Percentiles rank a stretch among this genome's conserved stretches.
Conservation (phyloP, 2,329 filamentous ascomycete species). For the Phialemonium atrogriseum region DNA sequence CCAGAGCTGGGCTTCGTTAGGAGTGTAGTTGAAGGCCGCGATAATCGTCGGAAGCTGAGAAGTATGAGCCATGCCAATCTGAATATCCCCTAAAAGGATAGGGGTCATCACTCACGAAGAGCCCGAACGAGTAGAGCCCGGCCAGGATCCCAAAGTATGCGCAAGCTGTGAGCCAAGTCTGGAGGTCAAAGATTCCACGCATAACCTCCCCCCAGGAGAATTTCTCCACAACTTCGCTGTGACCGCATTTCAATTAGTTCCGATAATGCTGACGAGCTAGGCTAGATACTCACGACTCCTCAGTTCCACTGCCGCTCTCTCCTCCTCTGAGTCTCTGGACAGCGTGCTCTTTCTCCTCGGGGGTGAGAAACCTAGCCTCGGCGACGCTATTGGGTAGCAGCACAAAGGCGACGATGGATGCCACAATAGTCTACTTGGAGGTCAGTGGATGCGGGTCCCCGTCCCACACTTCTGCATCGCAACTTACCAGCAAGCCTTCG, state of each 20-base stretch:
- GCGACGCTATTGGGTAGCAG: slow-evolving; percentile 1
- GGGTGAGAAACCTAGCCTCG: slow-evolving; percentile 15
- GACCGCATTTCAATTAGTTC: no score
- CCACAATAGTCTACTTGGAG: slow-evolving; percentile 2
- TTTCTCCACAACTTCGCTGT: slow-evolving; percentile 28
- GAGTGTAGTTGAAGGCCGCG: slow-evolving; percentile 32
- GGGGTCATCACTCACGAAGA: slow-evolving; percentile 43
- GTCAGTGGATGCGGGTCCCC: no score
- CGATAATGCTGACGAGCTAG: no score
- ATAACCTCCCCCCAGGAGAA: slow-evolving; percentile 55
- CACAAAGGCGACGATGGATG: neutral
- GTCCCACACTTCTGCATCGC: slow-evolving; percentile 8
- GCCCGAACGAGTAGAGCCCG: slow-evolving; percentile 53
- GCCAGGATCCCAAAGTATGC: slow-evolving; percentile 53
- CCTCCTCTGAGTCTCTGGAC: slow-evolving; percentile 22
- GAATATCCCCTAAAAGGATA: no score
- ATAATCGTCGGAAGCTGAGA: slow-evolving; percentile 55
- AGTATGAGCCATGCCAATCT: neutral
- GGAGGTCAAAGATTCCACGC: slow-evolving; percentile 50
- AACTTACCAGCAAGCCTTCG: neutral
- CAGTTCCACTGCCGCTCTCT: neutral
- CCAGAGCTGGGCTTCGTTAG: slow-evolving; percentile 53
- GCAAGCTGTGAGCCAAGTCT: slow-evolving; percentile 54
- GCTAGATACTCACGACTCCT: slow-evolving; percentile 1
- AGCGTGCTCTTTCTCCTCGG: slow-evolving; percentile 42